Percentiles rank a stretch among this genome's conserved stretches.
Conservation (phyloP, 805 yeast genomes). For the Spathaspora girioi region DNA sequence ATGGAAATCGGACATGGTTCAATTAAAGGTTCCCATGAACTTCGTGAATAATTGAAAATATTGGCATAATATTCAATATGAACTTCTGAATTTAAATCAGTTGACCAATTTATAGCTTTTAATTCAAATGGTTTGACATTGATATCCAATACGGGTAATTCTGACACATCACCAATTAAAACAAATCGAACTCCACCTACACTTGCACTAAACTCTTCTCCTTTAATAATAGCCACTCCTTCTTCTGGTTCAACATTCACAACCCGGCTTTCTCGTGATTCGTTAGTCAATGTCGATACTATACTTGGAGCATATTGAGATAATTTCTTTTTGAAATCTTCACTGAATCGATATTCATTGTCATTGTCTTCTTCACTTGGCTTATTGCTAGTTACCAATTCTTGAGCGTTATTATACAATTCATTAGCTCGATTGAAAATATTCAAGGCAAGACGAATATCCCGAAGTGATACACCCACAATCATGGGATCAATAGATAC, state of each 20-base stretch:
- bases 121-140: conserved; percentile 65
- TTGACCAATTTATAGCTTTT: conserved; percentile 79
- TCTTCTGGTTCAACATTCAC: conserved; percentile 13
- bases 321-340: conserved; percentile 58
- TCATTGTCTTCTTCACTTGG: no score
- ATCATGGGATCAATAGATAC: conserved; percentile 76
- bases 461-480: conserved; percentile 79
- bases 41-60: conserved; percentile 81
- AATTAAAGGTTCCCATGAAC: conserved; percentile 92
- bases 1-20: conserved; percentile 84
- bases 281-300: conserved; percentile 45
- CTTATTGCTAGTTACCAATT: background rate
- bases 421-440: conserved; percentile 72
- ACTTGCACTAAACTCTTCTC: conserved; percentile 63
- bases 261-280: conserved; percentile 7
- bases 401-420: conserved; percentile 34
- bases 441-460: conserved; percentile 72
- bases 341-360: conserved; percentile 46
- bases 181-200: conserved; percentile 78
- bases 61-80: conserved; percentile 65
- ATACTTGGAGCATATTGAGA: conserved; percentile 70
- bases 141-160: conserved; percentile 81
- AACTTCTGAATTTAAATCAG: conserved; percentile 69
- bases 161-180: conserved; percentile 86
- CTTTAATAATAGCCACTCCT: conserved; percentile 49